These are phyloP conservation scores for Penicillium griseofulvum DNA, from an alignment of 2,329 filamentous ascomycete genomes.

Conservation along the genomic window DNA sequence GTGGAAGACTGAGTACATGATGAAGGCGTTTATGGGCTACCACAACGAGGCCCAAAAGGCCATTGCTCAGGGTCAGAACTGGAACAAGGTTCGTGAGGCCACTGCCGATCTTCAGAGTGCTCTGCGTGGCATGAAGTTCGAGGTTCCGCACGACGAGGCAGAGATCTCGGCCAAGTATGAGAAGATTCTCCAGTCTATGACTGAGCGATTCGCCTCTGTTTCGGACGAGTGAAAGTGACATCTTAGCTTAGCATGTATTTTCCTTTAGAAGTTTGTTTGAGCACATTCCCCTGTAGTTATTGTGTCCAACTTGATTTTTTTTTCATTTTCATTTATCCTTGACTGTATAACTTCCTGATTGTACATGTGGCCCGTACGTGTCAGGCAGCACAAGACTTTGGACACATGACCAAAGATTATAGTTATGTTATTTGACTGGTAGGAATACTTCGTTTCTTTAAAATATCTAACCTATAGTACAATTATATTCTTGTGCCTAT, in stretches of 20 bases:
- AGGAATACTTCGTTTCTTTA: background rate
- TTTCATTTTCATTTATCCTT: conserved; percentile 3
- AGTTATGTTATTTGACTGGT: background rate
- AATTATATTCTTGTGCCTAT: background rate
- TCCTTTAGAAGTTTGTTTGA: conserved; percentile 28
- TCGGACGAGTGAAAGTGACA: conserved; percentile 73
- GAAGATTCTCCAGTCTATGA: conserved; percentile 83
- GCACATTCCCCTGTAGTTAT: conserved; percentile 40
- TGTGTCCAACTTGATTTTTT: conserved; percentile 16
- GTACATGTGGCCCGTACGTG: background rate
- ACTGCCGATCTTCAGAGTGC: conserved; percentile 82
- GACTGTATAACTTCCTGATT: background rate
- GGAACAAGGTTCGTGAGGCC: conserved; percentile 88
- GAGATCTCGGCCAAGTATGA: conserved; percentile 89
- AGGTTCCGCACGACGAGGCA: conserved; percentile 82
- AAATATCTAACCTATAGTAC: background rate
- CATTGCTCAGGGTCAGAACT: conserved; percentile 82
- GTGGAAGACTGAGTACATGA: conserved; percentile 99
- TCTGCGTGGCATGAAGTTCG: conserved; percentile 93
- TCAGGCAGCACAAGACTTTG: conserved; percentile 1
- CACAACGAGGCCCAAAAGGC: conserved; percentile 98
- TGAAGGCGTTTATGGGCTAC: conserved; percentile 98
- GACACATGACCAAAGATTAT: background rate
- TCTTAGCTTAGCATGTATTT: conserved; percentile 21
- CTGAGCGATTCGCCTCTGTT: conserved; percentile 95